Base-by-base conservation (phyloP, 2,329 filamentous ascomycete species). In the Penicillium olsonii region DNA sequence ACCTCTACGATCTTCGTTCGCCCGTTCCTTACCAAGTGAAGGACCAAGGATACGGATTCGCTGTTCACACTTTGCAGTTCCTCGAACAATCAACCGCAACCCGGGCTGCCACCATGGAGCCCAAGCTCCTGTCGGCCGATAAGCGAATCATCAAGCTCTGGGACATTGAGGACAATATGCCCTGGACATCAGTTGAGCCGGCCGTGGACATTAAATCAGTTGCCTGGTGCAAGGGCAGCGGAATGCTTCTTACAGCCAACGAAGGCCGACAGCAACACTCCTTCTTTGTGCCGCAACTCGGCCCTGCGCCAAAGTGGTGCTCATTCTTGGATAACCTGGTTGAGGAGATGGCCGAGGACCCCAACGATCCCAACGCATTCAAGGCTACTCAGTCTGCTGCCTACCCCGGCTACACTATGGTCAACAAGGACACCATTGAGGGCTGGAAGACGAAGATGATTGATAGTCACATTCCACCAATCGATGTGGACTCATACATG, bases 401-500 rank as follows among this genome's bases (percentile, higher is more conserved):
- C 9, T 99, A 99, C 77, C 94, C 99, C 74, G 97, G 99, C 73
- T 97, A 92, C 83, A 99, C 97, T 74, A 99, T 99, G 82, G 78
- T 99, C 66, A 96, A 92, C 2, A 72, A 90, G 53, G 84, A 89
- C 9, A 18, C 18, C 17, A 35, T 35, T 35, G n/a, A 17, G 9
- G 33, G 33, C 33, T 35, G 33, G 33, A 35, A 35, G 33, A 35
- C 33, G n/a, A 35, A 35, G 33, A 35, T 35, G 33, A 73, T 99
- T 65, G 87, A 89, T 45, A 92, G 97, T 68, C 79, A 99, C 40
- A 82, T 99, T 49, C 92, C 92, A 57, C 92, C 91, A 22, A 94
- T 89, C 65, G 76, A 97, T 17, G 77, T 99, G 34, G 83, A 92
- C 37, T 94, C 94, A 37, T 99, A 99, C 68, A 99, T 99, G 95